Percentiles rank a stretch among this genome's conserved stretches.
phyloP scores from a whole-genome alignment of 148 eudicot species.

The Persicaria tinctoria region DNA sequence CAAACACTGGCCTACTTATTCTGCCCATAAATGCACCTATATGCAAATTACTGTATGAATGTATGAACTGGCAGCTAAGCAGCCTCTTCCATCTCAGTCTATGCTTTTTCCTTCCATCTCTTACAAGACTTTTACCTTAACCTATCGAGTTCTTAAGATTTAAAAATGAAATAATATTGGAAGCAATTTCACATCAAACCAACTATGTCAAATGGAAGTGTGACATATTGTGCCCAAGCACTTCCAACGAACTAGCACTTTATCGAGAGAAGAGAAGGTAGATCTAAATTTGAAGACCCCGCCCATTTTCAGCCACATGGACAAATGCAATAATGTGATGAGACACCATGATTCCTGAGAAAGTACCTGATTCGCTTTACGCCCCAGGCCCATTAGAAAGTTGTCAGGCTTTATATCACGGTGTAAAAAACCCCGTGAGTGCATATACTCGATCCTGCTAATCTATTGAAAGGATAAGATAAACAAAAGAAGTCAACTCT shows the following conservation, averaged over 20 bases:
- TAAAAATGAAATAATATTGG: neutral
- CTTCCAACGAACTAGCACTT: neutral
- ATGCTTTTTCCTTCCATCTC: neutral
- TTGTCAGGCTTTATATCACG: constrained; percentile 66
- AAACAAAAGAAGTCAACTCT: constrained; percentile 5
- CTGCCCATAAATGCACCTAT: too few species aligned
- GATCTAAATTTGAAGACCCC: neutral
- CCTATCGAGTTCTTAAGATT: neutral
- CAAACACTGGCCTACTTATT: too few species aligned
- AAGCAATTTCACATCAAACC: neutral
- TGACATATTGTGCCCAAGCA: neutral
- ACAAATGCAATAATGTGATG: neutral
- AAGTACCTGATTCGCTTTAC: constrained; percentile 53
- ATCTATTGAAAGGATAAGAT: constrained; percentile 25
- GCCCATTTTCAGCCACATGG: neutral
- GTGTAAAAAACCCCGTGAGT: constrained; percentile 56
- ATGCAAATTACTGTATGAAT: too few species aligned
- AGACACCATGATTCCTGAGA: neutral
- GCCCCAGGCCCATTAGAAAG: constrained; percentile 53
- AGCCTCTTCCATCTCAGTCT: too few species aligned
- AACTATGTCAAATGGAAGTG: neutral
- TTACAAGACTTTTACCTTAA: neutral
- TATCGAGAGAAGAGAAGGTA: neutral
- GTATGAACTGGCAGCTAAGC: too few species aligned
- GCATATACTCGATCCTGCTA: constrained; percentile 59